Conservation (phyloP, 2,329 filamentous ascomycete genomes). For the Paramyrothecium roridum region DNA sequence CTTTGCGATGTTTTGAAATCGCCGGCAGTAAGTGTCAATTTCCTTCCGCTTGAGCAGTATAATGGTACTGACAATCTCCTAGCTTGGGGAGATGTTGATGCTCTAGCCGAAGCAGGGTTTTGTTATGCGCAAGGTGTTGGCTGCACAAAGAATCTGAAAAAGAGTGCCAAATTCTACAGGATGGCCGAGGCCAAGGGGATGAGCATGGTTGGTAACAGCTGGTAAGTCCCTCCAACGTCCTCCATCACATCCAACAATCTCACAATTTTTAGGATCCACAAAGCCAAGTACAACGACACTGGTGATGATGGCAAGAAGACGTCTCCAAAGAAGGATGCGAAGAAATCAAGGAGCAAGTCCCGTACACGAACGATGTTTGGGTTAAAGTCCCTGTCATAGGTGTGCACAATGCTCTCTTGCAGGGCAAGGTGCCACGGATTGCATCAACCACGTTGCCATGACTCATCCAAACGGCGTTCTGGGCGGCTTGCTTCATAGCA, state of each 20-base stretch:
- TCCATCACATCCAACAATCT: neutral
- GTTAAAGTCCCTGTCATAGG: conserved; percentile 23
- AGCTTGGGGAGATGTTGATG: conserved; percentile 94
- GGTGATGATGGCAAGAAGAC: conserved; percentile 24
- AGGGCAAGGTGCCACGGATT: neutral
- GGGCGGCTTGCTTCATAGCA: conserved; percentile 14
- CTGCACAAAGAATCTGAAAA: conserved; percentile 94
- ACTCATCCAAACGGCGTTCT: conserved; percentile 28
- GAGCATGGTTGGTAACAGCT: conserved; percentile 97
- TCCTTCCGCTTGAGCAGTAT: neutral
- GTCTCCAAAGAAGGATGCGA: conserved; percentile 46
- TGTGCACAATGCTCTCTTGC: neutral
- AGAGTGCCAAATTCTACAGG: conserved; percentile 86
- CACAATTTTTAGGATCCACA: conserved; percentile 74
- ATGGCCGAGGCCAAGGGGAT: conserved; percentile 89
- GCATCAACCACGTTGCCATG: conserved; percentile 14
- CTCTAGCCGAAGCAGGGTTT: conserved; percentile 89
- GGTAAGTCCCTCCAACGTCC: conserved; percentile 55
- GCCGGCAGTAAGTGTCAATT: conserved; percentile 63
- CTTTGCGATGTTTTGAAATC: conserved; percentile 92
- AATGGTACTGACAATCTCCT: conserved; percentile 17
- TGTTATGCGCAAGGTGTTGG: conserved; percentile 93
- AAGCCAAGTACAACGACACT: conserved; percentile 83
- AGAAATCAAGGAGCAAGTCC: conserved; percentile 73
- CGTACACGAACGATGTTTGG: conserved; percentile 72